These are phyloP conservation scores for Colletotrichum euphorbiae DNA, from an alignment of 2,329 filamentous ascomycete species.

Conservation along the genomic window DNA sequence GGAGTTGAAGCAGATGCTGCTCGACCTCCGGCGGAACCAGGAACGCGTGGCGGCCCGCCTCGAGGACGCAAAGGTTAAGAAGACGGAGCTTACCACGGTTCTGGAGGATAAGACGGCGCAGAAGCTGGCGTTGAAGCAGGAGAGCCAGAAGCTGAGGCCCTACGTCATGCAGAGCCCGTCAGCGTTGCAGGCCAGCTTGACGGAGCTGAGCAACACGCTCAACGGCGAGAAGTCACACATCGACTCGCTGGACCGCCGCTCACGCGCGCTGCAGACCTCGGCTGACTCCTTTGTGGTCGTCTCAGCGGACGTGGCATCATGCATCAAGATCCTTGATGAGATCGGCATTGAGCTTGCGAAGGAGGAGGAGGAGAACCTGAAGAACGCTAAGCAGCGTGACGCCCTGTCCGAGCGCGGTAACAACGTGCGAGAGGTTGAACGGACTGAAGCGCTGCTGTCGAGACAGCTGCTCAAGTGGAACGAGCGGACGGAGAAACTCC, in stretches of 20 bases:
- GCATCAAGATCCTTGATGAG: slow-evolving; percentile 90
- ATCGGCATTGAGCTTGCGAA: slow-evolving; percentile 85
- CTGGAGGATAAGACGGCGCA: slow-evolving; percentile 79
- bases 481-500: slow-evolving; percentile 85
- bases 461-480: slow-evolving; percentile 88
- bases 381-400: slow-evolving; percentile 85
- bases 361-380: slow-evolving; percentile 89
- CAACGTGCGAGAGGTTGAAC: slow-evolving; percentile 90
- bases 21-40: slow-evolving; percentile 85
- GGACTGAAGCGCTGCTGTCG: slow-evolving; percentile 84
- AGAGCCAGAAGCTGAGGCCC: slow-evolving; percentile 88
- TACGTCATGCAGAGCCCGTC: slow-evolving; percentile 92
- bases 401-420: slow-evolving; percentile 88
- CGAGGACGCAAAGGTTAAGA: slow-evolving; percentile 85
- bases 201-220: slow-evolving; percentile 84
- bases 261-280: slow-evolving; percentile 91
- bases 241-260: slow-evolving; percentile 85
- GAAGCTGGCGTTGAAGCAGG: slow-evolving; percentile 79
- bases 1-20: slow-evolving; percentile 83
- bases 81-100: slow-evolving; percentile 77
- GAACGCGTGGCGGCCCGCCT: slow-evolving; percentile 85
- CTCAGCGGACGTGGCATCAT: slow-evolving; percentile 84
- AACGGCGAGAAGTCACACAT: slow-evolving; percentile 85
- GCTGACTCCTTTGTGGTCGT: slow-evolving; percentile 90
- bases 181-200: slow-evolving; percentile 82